Base-by-base conservation (phyloP, 1,139 yeast species). In the Hanseniaspora sp. region DNA sequence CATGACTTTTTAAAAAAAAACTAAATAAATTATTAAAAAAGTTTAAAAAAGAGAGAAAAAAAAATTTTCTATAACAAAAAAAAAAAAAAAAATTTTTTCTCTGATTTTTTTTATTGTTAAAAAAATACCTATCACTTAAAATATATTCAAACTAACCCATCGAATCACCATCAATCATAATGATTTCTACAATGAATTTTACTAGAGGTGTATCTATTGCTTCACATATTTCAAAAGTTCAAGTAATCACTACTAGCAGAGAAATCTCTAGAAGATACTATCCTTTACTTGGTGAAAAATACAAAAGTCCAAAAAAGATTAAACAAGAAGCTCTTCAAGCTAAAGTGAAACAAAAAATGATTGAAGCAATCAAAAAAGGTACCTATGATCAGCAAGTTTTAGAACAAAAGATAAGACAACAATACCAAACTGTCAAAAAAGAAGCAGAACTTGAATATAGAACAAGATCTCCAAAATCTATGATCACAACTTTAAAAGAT, bases 401-500 rank as follows among this genome's bases (percentile, higher is more conserved):
- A 12, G 45, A 44, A 29, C 18, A 43, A 13, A 28, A 43, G n/a
- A 9, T 30, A 13, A 31, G 31, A 15, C 12, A 30, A 9, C 35
- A 43, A 17, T 43, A 17, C n/a, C 46, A 43, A 31, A 38, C 44
- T 7, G 38, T 33, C 7, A 49, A 45, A 17, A 41, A 43, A 38
- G 39, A 37, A 28, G 47, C 53, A 15, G 37, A 49, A 17, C 30
- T 29, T 8, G 47, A 37, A 38, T 44, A 51, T 29, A 13, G 23
- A 15, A 31, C 5, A 7, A 45, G 48, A 51, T 8, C 34, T 9
- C 54, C 54, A 7, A 35, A 23, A n/a, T 51, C 54, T 5, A 44
- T 45, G 45, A 45, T 51, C 41, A 79, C 76, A 58, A 83, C 95
- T 1, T 73, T 87, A 49, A 80, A 80, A 56, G 78, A 75, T 42